Evolutionary conservation across 1,139 yeast genomes (phyloP), one percentile per base, ranked within the genome.

Genomic region (Saccharomyces hybrid): DNA sequence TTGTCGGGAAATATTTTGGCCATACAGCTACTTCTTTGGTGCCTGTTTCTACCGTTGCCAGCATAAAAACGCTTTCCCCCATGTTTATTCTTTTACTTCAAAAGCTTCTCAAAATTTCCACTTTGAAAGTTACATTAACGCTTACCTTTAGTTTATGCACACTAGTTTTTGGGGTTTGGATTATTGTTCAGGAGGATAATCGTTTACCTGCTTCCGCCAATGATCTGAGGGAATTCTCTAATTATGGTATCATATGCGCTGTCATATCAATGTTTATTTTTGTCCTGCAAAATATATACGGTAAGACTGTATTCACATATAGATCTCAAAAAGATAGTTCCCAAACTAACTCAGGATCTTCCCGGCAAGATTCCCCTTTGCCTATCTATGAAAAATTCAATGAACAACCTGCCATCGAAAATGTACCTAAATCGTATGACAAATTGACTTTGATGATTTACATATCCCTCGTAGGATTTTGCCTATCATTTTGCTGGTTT

Each of bases 41-140:
- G 32, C 97, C 97, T 0, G 97, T 93, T 13, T 88, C 97, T 1
- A 78, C 93, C 58, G 97, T 93, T 25, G 97, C 93, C 66, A 93
- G 97, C 47, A 84, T 93, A 63, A 93, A 93, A 73, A 93, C 97
- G 0, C 75, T 91, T 48, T 86, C 96, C 25, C 99, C 99, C 1
- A 75, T 93, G 49, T 81, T 88, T 54, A 88, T 97, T 1, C 95
- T 93, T 13, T 69, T 83, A 23, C 83, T 88, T 28, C 91, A 91
- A 72, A 77, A 90, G 58, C 54, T 84, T 2, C 52, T 88, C 76
- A 56, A 73, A 72, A 54, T 91, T 82, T 75, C 77, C 77, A 53
- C 59, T 60, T 28, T 76, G 76, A 61, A 54, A 87, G 95, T 85
- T 95, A 3, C 75, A 86, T 60, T 62, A 80, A 1, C 96, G 93